Base-by-base conservation (phyloP, 2,329 filamentous ascomycete species). In the Cladosporium halotolerans region DNA sequence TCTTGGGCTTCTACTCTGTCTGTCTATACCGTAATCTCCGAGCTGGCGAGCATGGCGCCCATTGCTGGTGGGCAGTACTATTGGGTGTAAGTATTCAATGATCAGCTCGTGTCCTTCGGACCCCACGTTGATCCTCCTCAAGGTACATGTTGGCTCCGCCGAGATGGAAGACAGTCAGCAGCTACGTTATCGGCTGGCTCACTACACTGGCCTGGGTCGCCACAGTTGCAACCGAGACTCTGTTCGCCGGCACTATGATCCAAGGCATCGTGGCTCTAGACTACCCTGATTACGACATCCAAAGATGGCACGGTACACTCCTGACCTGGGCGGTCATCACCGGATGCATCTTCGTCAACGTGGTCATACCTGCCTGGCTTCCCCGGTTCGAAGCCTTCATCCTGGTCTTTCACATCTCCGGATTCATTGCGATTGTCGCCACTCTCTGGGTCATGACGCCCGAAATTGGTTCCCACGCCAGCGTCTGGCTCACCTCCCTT, bases 401-500 rank as follows among this genome's bases (percentile, higher is more conserved):
- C 33, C 54, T 69, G n/a, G 63, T 68, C 42, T 59, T 80, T 16
- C 78, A 81, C 54, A 67, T 80, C 9, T 64, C 76, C 8, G 78
- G 78, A 7, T 80, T 80, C 64, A 74, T 80, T 45, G 78, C 74
- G 0, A 76, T 80, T 45, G 57, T 81, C 9, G 72, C 76, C 16
- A 74, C 76, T 0, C 60, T 80, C 8, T 57, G 58, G 54, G 63
- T 63, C 36, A 62, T 66, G 63, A 52, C 67, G 8, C 62, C 64
- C 8, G 40, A 45, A 10, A 39, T 63, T 31, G 60, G 59, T 4
- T 58, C 63, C 3, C 55, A 58, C 13, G 56, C 61, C 3, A 60
- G 58, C 8, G 67, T 70, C 23, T 69, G 66, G 62, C 53, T 58
- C 8, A 66, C 66, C 9, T 58, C 60, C 8, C 51, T 62, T 32